Conservation (phyloP, 2,329 filamentous ascomycete genomes). For the Alternaria rosae region DNA sequence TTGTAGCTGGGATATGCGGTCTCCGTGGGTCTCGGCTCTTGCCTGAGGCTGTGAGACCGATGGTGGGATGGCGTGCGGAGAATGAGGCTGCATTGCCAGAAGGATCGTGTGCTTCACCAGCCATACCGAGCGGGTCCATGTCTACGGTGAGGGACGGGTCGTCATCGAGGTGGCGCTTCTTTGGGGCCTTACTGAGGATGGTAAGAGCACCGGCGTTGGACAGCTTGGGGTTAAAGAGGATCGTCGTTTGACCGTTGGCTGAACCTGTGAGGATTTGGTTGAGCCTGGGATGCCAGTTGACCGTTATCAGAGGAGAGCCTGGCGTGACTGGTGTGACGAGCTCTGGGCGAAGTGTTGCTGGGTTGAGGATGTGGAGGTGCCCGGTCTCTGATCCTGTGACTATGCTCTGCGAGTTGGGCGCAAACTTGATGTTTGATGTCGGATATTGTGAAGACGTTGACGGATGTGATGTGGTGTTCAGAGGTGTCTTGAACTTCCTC, state of each 20-base stretch:
- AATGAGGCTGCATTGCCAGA: constrained; percentile 64
- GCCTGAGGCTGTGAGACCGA: constrained; percentile 80
- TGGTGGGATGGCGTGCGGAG: constrained; percentile 69
- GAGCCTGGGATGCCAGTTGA: constrained; percentile 91
- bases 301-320: constrained; percentile 79
- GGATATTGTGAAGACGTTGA: constrained; percentile 86
- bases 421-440: constrained; percentile 88
- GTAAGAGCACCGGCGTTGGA: constrained; percentile 83
- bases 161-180: constrained; percentile 94
- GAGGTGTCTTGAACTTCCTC: constrained; percentile 89
- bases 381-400: constrained; percentile 88
- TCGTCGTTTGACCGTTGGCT: constrained; percentile 85
- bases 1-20: constrained; percentile 83
- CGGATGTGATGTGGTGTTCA: constrained; percentile 78
- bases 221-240: constrained; percentile 87
- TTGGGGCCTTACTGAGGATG: constrained; percentile 91
- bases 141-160: constrained; percentile 76
- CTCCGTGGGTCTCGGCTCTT: constrained; percentile 79
- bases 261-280: constrained; percentile 97
- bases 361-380: constrained; percentile 90
- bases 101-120: constrained; percentile 76
- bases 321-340: constrained; percentile 89
- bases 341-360: constrained; percentile 85
- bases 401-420: constrained; percentile 81
- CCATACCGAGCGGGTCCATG: constrained; percentile 82